phyloP scores from a whole-genome alignment of 208 protist species.

The Porcisia deanei region DNA sequence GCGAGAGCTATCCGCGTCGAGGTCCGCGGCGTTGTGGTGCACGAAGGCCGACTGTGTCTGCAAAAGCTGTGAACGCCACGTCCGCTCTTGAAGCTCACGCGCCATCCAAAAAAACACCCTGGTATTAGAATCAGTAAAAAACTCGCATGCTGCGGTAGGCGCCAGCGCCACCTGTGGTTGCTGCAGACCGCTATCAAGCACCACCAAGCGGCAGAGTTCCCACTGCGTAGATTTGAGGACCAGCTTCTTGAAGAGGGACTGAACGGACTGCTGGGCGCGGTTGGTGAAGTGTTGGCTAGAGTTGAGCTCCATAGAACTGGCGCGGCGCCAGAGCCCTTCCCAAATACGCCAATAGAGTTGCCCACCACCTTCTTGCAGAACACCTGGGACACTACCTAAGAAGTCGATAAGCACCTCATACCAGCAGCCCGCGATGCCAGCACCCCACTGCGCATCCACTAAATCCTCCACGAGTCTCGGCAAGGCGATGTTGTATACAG shows the following conservation, averaged over 20 bases:
- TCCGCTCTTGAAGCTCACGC: conserved; percentile 6
- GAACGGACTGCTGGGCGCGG: conserved; percentile 2
- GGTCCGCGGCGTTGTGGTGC: neutral
- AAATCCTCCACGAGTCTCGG: conserved; percentile 25
- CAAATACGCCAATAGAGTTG: conserved; percentile 22
- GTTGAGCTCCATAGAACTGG: conserved; percentile 8
- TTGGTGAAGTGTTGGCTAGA: conserved; percentile 3
- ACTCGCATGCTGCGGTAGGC: neutral
- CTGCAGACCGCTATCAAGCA: conserved; percentile 14
- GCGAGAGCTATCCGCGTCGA: conserved; percentile 25
- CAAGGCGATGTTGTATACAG: conserved; percentile 15
- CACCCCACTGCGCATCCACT: conserved; percentile 11
- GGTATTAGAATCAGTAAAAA: neutral
- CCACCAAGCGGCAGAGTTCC: conserved; percentile 24
- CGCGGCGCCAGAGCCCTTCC: conserved; percentile 31
- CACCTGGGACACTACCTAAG: neutral
- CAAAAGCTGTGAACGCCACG: conserved; percentile 17
- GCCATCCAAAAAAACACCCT: neutral
- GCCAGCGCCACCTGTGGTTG: neutral
- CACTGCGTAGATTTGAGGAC: conserved; percentile 14
- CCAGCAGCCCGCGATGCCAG: conserved; percentile 5
- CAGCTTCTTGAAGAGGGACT: conserved; percentile 5
- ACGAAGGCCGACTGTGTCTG: conserved; percentile 22
- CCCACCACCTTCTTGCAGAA: neutral
- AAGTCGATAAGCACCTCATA: conserved; percentile 2